Base-by-base conservation (phyloP, 2,329 filamentous ascomycete genomes). In the Nigrospora sphaerica region DNA sequence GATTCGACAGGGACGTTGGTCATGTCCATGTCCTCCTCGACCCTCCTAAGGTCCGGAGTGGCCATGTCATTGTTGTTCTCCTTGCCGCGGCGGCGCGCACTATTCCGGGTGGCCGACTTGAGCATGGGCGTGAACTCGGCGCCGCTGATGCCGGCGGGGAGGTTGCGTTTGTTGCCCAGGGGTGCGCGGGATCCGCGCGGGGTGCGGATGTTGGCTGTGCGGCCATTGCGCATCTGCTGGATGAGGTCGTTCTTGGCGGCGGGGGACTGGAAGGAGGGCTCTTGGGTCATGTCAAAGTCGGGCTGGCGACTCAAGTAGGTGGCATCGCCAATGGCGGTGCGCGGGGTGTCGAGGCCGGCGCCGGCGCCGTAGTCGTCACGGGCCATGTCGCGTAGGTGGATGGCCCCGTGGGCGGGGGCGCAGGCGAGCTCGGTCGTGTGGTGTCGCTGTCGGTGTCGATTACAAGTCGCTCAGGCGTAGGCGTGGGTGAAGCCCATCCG, bases 121-220 rank as follows among this genome's bases (percentile, higher is more conserved):
- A 98, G 80, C 55, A 98, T 72, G 0, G 95, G 93, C 0, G 93
- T 98, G 64, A 98, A 98, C 59, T 98, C 95, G 56, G 83, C 84
- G 45, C 79, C 80, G 39, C 74, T 78, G 37, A 83, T 68, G 52
- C 78, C 77, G 34, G 75, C 72, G 18, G 84, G 85, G 18, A 89
- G 73, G 57, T 89, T 93, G 57, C 80, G 80, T 55, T 82, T 78
- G 64, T 87, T 81, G 50, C 79, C 78, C 37, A 95, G 76, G 17
- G 85, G 81, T 16, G 83, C 80, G 52, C 87, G 83, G 39, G 56
- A 68, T 46, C 78, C 78, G 52, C 85, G 82, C 32, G 92, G 92
- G 44, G 92, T 95, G 58, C 80, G 77, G 52, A 89, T 68, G 61
- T 68, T 83, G 56, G 76, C 68, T 50, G 72, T 70, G 54, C 75